Conservation (phyloP, 371 early-diverging fungal species). For the Mucor saturninus region DNA sequence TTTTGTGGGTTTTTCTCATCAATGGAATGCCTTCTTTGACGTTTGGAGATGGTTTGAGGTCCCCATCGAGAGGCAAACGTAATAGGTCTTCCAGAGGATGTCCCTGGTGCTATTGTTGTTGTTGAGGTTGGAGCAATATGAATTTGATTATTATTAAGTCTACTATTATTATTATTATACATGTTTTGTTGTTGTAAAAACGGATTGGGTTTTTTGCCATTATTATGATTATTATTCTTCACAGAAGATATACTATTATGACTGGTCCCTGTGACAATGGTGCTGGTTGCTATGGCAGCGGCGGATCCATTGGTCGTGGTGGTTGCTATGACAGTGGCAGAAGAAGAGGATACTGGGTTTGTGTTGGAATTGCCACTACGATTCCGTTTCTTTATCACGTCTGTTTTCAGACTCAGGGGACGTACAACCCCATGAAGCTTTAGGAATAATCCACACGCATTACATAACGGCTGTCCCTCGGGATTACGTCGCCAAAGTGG, state of each 20-base stretch:
- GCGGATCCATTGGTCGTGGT: neutral
- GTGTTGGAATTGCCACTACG: conserved; percentile 39
- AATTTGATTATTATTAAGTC: neutral
- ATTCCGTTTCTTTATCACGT: conserved; percentile 87
- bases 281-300: too few species aligned
- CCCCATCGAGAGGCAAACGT: conserved; percentile 41
- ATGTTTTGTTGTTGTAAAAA: conserved; percentile 14
- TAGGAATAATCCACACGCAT: conserved; percentile 73
- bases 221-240: neutral
- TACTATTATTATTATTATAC: conserved; percentile 1
- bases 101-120: conserved; percentile 9
- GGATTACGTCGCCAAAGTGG: conserved; percentile 96
- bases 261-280: too few species aligned
- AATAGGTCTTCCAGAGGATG: conserved; percentile 31
- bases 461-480: conserved; percentile 69
- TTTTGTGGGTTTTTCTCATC: conserved; percentile 21
- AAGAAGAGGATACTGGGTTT: neutral
- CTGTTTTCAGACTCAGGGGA: conserved; percentile 80
- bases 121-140: neutral
- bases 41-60: conserved; percentile 32
- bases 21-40: conserved; percentile 46
- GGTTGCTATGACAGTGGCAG: neutral
- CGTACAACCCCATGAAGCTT: conserved; percentile 89
- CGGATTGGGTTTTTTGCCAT: conserved; percentile 20
- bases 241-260: too few species aligned